These are phyloP conservation scores for Astragalus membranaceus DNA, from an alignment of 306 rosid species.

Conservation along the genomic window DNA sequence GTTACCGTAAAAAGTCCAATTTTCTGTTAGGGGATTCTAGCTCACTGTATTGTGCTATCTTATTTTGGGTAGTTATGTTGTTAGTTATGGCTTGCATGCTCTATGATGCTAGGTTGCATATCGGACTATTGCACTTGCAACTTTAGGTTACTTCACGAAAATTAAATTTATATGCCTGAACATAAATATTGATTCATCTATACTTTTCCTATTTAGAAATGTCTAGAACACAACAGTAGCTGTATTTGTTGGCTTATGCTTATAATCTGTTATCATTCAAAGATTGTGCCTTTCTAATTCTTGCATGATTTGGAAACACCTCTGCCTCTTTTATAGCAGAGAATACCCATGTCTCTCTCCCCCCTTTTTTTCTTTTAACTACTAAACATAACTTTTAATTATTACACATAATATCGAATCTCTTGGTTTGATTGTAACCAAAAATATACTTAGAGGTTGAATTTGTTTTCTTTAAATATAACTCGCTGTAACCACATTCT, in stretches of 20 bases:
- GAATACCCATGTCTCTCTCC: no score
- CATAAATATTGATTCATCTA: neutral
- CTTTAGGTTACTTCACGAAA: neutral
- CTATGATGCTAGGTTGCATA: conserved; percentile 4
- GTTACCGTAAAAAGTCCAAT: neutral
- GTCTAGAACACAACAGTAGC: neutral
- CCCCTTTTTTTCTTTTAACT: no score
- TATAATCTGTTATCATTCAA: neutral
- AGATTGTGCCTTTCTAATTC: conserved; percentile 15
- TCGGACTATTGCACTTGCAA: neutral
- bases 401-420: no score
- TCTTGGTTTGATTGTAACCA: no score
- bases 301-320: neutral
- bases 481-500: neutral
- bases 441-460: no score
- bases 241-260: neutral
- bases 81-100: neutral
- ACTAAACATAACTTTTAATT: no score
- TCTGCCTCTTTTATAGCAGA: no score
- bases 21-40: neutral
- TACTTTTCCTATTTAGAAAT: neutral
- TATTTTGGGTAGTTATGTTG: neutral
- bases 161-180: neutral
- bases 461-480: no score
- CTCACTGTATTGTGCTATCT: neutral